phyloP scores from a whole-genome alignment of 192 early-diverging fungal genomes.

The Coemansia asiatica region DNA sequence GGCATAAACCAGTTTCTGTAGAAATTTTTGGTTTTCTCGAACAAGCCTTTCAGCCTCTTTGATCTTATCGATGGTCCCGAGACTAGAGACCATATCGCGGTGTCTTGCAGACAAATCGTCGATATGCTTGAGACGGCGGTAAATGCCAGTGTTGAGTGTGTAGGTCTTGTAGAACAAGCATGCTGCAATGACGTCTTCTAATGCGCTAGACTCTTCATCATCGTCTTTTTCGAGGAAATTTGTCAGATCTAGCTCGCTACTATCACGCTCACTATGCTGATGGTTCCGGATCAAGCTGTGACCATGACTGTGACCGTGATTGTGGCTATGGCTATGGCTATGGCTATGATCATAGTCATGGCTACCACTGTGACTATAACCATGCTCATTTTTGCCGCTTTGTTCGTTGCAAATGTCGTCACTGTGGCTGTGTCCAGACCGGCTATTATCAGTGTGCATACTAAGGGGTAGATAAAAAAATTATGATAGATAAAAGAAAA shows the following conservation, averaged over 20 bases:
- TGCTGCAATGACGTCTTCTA: slow-evolving; percentile 49
- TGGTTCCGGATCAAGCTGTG: background rate
- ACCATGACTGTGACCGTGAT: slow-evolving; percentile 4
- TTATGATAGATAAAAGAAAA: background rate
- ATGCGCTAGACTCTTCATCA: slow-evolving; percentile 28
- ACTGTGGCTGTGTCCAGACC: background rate
- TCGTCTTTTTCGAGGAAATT: background rate
- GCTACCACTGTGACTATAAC: background rate
- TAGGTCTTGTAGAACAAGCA: slow-evolving; percentile 65
- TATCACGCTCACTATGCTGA: slow-evolving; percentile 4
- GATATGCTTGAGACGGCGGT: slow-evolving; percentile 64
- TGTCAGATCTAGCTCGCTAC: background rate
- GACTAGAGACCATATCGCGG: slow-evolving; percentile 53
- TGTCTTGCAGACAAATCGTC: slow-evolving; percentile 64
- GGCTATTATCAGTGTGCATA: background rate
- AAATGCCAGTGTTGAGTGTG: slow-evolving; percentile 59
- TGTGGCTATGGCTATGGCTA: slow-evolving; percentile 1
- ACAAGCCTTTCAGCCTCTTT: slow-evolving; percentile 62
- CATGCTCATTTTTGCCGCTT: background rate
- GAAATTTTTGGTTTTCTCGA: slow-evolving; percentile 58
- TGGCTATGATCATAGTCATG: background rate
- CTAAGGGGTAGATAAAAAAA: background rate
- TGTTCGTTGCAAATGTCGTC: background rate
- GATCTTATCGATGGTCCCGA: slow-evolving; percentile 64
- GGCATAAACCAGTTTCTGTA: slow-evolving; percentile 41